A percentile compares a stretch with the other conserved stretches of the same genome.
phyloP scores from a whole-genome alignment of 2,329 filamentous ascomycete genomes.

The Paecilomyces variotii region DNA sequence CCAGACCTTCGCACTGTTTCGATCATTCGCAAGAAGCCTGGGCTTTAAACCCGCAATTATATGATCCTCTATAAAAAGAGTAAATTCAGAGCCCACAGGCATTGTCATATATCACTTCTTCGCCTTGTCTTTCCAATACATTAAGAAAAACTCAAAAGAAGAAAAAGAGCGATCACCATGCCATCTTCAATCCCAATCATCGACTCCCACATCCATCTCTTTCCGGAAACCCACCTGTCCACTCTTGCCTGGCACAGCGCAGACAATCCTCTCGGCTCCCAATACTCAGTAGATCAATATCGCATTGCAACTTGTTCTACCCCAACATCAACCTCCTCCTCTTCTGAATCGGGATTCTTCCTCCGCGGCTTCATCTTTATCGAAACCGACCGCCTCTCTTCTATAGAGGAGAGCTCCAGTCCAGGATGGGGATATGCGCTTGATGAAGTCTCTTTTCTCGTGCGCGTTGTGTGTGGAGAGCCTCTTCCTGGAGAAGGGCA shows the following conservation, averaged over 20 bases:
- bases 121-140: neutral
- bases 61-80: no score
- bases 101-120: neutral
- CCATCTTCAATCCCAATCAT: constrained; percentile 50
- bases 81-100: no score
- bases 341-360: constrained; percentile 23
- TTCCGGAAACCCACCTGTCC: constrained; percentile 57
- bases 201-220: constrained; percentile 90
- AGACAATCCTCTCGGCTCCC: constrained; percentile 51
- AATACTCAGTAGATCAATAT: constrained; percentile 61
- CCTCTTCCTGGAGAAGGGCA: constrained; percentile 54
- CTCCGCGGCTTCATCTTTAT: constrained; percentile 71
- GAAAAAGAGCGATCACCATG: neutral
- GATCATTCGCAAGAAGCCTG: no score
- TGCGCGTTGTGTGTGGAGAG: constrained; percentile 55
- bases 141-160: neutral
- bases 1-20: no score
- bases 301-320: constrained; percentile 34
- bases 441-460: constrained; percentile 62
- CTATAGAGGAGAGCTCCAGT: constrained; percentile 38
- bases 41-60: no score
- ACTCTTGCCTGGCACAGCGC: constrained; percentile 63
- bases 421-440: constrained; percentile 61
- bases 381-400: constrained; percentile 68
- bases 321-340: constrained; percentile 16